Conservation (phyloP, 2,329 filamentous ascomycete genomes). For the Pseudocercospora fuligena region DNA sequence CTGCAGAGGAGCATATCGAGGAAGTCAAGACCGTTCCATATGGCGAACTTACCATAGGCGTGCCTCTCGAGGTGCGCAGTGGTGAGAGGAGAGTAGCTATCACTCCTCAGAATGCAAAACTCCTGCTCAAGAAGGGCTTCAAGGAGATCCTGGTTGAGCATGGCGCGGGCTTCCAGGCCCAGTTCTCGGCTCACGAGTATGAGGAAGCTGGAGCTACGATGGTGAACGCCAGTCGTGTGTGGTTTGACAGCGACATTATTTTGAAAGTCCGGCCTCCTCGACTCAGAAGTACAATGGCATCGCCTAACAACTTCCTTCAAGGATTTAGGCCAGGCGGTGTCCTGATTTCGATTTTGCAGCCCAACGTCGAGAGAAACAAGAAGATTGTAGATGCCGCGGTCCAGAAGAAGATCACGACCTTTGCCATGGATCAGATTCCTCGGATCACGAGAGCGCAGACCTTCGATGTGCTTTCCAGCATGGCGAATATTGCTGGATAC, state of each 20-base stretch:
- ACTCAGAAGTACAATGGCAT: conserved; percentile 50
- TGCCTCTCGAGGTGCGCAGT: conserved; percentile 77
- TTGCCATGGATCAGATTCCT: conserved; percentile 93
- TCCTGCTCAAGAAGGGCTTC: conserved; percentile 86
- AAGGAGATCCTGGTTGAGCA: conserved; percentile 76
- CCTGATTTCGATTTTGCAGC: conserved; percentile 82
- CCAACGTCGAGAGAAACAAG: conserved; percentile 70
- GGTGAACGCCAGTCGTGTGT: conserved; percentile 71
- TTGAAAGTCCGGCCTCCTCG: conserved; percentile 82
- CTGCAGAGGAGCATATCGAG: conserved; percentile 22
- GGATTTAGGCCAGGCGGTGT: conserved; percentile 71
- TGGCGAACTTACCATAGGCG: conserved; percentile 72
- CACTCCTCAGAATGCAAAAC: conserved; percentile 79
- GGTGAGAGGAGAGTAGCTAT: conserved; percentile 83
- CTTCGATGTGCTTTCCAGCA: conserved; percentile 85
- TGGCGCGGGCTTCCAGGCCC: conserved; percentile 76
- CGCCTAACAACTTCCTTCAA: conserved; percentile 67
- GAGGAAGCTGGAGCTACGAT: conserved; percentile 77
- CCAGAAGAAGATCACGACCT: conserved; percentile 71
- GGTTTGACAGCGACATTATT: conserved; percentile 76
- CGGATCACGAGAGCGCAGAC: conserved; percentile 87
- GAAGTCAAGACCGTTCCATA: conserved; percentile 60
- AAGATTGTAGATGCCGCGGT: conserved; percentile 75
- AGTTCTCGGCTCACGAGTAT: conserved; percentile 79
- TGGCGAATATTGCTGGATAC: conserved; percentile 94